phyloP scores from a whole-genome alignment of 2,329 filamentous ascomycete species.

The Pseudocercospora eumusae region DNA sequence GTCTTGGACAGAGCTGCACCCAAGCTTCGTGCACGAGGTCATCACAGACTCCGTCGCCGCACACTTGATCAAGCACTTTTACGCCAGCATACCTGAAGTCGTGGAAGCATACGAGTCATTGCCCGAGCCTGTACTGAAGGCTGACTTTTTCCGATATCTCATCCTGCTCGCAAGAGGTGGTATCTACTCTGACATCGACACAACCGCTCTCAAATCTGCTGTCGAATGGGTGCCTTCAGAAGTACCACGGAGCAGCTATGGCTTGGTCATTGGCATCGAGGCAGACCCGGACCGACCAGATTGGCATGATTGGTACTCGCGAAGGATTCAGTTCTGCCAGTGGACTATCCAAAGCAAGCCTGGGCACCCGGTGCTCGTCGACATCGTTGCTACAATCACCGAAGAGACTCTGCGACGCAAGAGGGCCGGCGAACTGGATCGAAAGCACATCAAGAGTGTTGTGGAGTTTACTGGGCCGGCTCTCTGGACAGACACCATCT shows the following conservation, averaged over 20 bases:
- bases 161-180: slow-evolving; percentile 75
- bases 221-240: slow-evolving; percentile 81
- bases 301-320: slow-evolving; percentile 94
- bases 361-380: slow-evolving; percentile 85
- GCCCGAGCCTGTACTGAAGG: slow-evolving; percentile 58
- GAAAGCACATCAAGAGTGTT: slow-evolving; percentile 67
- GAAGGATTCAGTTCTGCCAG: slow-evolving; percentile 96
- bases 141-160: slow-evolving; percentile 68
- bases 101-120: slow-evolving; percentile 53
- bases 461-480: slow-evolving; percentile 94
- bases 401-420: slow-evolving; percentile 76
- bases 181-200: slow-evolving; percentile 84
- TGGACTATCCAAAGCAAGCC: slow-evolving; percentile 98
- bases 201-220: slow-evolving; percentile 77
- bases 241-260: slow-evolving; percentile 75
- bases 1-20: slow-evolving; percentile 84
- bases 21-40: slow-evolving; percentile 92
- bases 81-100: slow-evolving; percentile 64
- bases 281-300: slow-evolving; percentile 90
- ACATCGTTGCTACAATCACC: slow-evolving; percentile 84
- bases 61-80: slow-evolving; percentile 81
- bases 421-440: slow-evolving; percentile 63
- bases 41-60: slow-evolving; percentile 87
- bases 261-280: slow-evolving; percentile 91
- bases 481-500: slow-evolving; percentile 89